Evolutionary conservation across 2,329 filamentous ascomycete species (phyloP).

Genomic region (Neofusicoccum kwambonambiense): DNA sequence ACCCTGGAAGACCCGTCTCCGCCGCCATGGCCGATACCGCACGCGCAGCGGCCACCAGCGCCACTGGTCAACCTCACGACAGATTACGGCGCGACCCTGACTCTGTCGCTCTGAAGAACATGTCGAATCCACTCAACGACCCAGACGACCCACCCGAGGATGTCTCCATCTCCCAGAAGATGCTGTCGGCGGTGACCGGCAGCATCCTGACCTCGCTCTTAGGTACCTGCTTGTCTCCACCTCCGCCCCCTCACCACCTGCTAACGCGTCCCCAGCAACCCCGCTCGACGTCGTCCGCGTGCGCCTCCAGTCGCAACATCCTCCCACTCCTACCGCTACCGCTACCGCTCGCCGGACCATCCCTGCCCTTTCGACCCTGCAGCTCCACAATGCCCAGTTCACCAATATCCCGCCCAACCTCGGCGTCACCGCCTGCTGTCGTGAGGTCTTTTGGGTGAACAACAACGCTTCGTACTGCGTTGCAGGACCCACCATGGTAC

Average conservation of each 20-base stretch:
- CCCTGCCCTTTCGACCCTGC: slow-evolving; percentile 37
- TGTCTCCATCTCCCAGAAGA: slow-evolving; percentile 83
- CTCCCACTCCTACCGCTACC: slow-evolving; percentile 43
- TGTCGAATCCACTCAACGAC: slow-evolving; percentile 28
- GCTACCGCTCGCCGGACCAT: slow-evolving; percentile 40
- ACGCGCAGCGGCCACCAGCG: slow-evolving; percentile 5
- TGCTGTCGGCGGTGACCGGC: slow-evolving; percentile 89
- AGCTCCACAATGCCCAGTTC: slow-evolving; percentile 44
- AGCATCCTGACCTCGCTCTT: slow-evolving; percentile 87
- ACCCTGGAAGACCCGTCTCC: slow-evolving; percentile 4
- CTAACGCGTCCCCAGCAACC: slow-evolving; percentile 63
- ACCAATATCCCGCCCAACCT: slow-evolving; percentile 77
- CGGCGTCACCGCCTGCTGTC: slow-evolving; percentile 90
- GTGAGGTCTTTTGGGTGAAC: slow-evolving; percentile 95
- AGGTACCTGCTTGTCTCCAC: slow-evolving; percentile 54
- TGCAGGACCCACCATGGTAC: slow-evolving; percentile 51
- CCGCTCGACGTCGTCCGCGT: slow-evolving; percentile 96
- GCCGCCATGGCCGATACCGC: slow-evolving; percentile 19
- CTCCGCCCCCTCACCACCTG: background rate
- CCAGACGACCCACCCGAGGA: slow-evolving; percentile 48
- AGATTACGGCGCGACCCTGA: slow-evolving; percentile 28
- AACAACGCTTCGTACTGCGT: slow-evolving; percentile 80
- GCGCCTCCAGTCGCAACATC: slow-evolving; percentile 81
- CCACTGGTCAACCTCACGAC: slow-evolving; percentile 35
- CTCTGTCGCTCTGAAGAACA: slow-evolving; percentile 16